A percentile compares a stretch with the other conserved stretches of the same genome.
Evolutionary conservation across 2,329 filamentous ascomycete genomes (phyloP).

Genomic region (Hirsutella minnesotensis): DNA sequence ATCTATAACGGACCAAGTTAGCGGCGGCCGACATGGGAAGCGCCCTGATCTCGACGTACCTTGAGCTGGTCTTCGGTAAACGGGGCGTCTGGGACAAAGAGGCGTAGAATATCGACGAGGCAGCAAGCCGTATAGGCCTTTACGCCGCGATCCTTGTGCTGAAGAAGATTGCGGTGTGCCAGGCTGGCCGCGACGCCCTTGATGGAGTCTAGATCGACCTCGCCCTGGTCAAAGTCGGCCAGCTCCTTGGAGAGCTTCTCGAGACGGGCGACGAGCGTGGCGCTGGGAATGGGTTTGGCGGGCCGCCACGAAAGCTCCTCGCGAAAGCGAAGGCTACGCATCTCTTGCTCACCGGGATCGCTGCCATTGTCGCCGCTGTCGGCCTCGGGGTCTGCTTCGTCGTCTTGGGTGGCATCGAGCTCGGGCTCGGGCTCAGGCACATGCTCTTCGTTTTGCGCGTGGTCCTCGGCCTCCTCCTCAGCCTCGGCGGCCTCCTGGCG

Average conservation of each 20-base stretch:
- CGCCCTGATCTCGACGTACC: slow-evolving; percentile 33
- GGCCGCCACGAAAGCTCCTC: slow-evolving; percentile 84
- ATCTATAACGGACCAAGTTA: slow-evolving; percentile 41
- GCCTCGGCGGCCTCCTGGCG: slow-evolving; percentile 4
- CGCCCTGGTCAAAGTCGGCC: slow-evolving; percentile 75
- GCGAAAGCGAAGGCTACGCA: slow-evolving; percentile 57
- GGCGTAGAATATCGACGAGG: slow-evolving; percentile 80
- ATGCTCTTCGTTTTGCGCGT: slow-evolving; percentile 5
- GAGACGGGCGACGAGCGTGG: slow-evolving; percentile 70
- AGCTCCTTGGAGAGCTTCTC: slow-evolving; percentile 75
- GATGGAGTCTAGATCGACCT: slow-evolving; percentile 72
- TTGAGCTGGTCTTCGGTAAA: slow-evolving; percentile 85
- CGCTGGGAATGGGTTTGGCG: slow-evolving; percentile 76
- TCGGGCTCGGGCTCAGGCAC: too few relatives aligned
- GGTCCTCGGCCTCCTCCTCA: slow-evolving; percentile 5
- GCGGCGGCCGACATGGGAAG: background rate
- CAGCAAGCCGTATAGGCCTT: slow-evolving; percentile 82
- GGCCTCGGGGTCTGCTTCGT: slow-evolving; percentile 3
- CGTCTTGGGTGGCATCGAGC: slow-evolving; percentile 1
- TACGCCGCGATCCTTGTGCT: slow-evolving; percentile 88
- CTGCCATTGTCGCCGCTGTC: slow-evolving; percentile 3
- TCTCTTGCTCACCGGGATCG: slow-evolving; percentile 7
- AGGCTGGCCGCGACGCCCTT: slow-evolving; percentile 75
- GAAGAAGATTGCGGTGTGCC: slow-evolving; percentile 67
- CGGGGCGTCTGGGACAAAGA: slow-evolving; percentile 90